Percentiles rank a stretch among this genome's conserved stretches.
Evolutionary conservation across 2,329 filamentous ascomycete species (phyloP).

Genomic region (Penicillium sp.): DNA sequence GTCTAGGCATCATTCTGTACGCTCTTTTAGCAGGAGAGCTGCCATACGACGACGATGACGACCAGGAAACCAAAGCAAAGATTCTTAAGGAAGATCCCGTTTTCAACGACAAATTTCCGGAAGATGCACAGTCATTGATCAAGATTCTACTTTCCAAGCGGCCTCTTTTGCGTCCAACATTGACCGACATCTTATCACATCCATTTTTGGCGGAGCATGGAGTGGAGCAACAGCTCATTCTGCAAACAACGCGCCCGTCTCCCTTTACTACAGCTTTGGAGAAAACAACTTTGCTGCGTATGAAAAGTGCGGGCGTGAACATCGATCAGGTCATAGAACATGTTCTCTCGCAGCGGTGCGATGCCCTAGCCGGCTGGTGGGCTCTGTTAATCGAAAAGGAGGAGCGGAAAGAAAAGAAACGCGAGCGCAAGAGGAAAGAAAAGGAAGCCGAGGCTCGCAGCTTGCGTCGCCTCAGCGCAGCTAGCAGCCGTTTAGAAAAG

Average conservation of each 20-base stretch:
- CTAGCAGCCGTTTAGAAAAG: constrained; percentile 79
- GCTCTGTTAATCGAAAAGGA: constrained; percentile 91
- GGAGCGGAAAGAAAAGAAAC: constrained; percentile 73
- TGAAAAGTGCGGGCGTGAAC: constrained; percentile 90
- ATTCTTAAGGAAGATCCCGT: constrained; percentile 83
- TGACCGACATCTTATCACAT: constrained; percentile 82
- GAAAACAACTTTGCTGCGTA: constrained; percentile 84
- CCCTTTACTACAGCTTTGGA: constrained; percentile 84
- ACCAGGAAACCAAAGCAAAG: constrained; percentile 75
- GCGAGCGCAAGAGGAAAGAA: constrained; percentile 80
- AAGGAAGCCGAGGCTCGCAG: constrained; percentile 76
- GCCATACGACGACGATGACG: constrained; percentile 94
- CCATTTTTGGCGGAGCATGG: constrained; percentile 86
- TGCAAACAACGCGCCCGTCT: constrained; percentile 73
- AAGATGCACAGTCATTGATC: constrained; percentile 73
- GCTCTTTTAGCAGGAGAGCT: constrained; percentile 76
- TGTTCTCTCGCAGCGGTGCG: constrained; percentile 83
- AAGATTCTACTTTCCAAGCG: constrained; percentile 83
- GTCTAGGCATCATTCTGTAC: constrained; percentile 86
- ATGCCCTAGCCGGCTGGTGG: constrained; percentile 94
- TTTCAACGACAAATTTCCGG: constrained; percentile 74
- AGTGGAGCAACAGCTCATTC: constrained; percentile 79
- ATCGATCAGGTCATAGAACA: constrained; percentile 94
- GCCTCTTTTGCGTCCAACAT: constrained; percentile 72
- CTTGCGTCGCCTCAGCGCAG: constrained; percentile 77